phyloP scores from a whole-genome alignment of 2,329 filamentous ascomycete species.

The Rachicladosporium sp. region DNA sequence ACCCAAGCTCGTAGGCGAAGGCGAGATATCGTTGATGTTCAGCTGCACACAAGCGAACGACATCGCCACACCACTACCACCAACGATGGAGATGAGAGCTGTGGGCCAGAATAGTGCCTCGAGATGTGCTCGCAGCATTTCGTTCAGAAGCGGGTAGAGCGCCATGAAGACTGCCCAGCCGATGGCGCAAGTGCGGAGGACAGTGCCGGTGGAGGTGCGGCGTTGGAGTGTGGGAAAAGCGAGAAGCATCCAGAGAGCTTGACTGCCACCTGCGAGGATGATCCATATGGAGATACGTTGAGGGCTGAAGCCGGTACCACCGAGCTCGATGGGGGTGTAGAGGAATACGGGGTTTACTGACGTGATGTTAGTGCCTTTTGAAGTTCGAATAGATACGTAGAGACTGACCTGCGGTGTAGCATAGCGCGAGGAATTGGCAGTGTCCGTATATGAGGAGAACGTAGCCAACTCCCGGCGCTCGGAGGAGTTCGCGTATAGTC shows the following conservation, averaged over 20 bases:
- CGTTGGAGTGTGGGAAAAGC: constrained; percentile 57
- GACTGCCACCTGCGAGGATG: constrained; percentile 49
- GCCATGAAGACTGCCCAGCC: constrained; percentile 55
- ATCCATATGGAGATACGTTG: constrained; percentile 56
- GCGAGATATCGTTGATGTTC: constrained; percentile 60
- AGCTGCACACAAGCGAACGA: constrained; percentile 60
- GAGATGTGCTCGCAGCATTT: constrained; percentile 39
- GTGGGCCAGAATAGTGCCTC: constrained; percentile 46
- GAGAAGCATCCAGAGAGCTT: constrained; percentile 59
- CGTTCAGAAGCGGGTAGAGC: constrained; percentile 41
- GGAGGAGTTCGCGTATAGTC: constrained; percentile 45
- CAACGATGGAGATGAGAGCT: constrained; percentile 31
- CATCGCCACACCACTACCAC: constrained; percentile 56
- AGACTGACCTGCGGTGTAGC: constrained; percentile 47
- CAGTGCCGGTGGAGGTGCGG: constrained; percentile 51
- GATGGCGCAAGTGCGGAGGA: constrained; percentile 47
- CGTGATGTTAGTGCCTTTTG: background rate
- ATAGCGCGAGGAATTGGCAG: constrained; percentile 55
- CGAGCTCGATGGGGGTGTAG: constrained; percentile 49
- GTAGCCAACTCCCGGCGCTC: constrained; percentile 49
- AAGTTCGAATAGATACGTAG: background rate
- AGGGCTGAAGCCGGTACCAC: constrained; percentile 53
- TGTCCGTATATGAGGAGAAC: constrained; percentile 56
- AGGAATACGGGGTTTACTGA: constrained; percentile 52
- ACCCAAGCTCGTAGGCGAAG: constrained; percentile 50